Evolutionary conservation across 1,139 yeast species (phyloP).

Genomic region (Hyphopichia fennica): DNA sequence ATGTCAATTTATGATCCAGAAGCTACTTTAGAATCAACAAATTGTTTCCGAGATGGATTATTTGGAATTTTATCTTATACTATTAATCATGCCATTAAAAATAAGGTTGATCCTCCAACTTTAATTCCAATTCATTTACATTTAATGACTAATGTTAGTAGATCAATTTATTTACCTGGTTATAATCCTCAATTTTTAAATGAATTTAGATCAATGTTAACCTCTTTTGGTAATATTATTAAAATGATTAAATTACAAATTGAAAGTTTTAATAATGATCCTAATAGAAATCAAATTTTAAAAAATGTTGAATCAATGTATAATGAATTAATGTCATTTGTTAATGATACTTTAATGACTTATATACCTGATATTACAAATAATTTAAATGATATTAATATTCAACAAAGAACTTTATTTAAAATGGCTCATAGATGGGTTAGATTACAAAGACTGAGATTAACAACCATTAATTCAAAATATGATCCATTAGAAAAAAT

Average conservation of each 20-base stretch:
- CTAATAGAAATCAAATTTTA: slow-evolving; percentile 4
- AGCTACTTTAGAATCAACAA: slow-evolving; percentile 38
- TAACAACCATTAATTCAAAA: slow-evolving; percentile 20
- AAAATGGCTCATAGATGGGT: slow-evolving; percentile 43
- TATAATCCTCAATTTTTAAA: slow-evolving; percentile 33
- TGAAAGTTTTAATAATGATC: slow-evolving; percentile 2
- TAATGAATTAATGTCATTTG: slow-evolving; percentile 24
- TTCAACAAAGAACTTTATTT: slow-evolving; percentile 38
- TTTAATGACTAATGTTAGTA: slow-evolving; percentile 37
- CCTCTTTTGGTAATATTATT: slow-evolving; percentile 18
- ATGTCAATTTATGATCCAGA: slow-evolving; percentile 49
- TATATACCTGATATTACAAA: slow-evolving; percentile 29
- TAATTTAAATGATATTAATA: slow-evolving; percentile 24
- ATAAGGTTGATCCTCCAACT: slow-evolving; percentile 16
- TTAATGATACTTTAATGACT: slow-evolving; percentile 22
- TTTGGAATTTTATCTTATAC: slow-evolving; percentile 38
- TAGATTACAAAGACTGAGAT: slow-evolving; percentile 31
- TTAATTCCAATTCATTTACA: slow-evolving; percentile 34
- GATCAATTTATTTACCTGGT: slow-evolving; percentile 40
- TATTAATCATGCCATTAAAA: slow-evolving; percentile 21
- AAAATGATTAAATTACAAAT: slow-evolving; percentile 6
- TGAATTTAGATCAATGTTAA: slow-evolving; percentile 27
- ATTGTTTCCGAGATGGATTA: slow-evolving; percentile 45
- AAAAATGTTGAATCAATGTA: slow-evolving; percentile 21
- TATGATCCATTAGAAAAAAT: slow-evolving; percentile 34